Evolutionary conservation across 352 stramenopile species (phyloP), one percentile per base, ranked within the genome.

Genomic region (Phytophthora crassamura): DNA sequence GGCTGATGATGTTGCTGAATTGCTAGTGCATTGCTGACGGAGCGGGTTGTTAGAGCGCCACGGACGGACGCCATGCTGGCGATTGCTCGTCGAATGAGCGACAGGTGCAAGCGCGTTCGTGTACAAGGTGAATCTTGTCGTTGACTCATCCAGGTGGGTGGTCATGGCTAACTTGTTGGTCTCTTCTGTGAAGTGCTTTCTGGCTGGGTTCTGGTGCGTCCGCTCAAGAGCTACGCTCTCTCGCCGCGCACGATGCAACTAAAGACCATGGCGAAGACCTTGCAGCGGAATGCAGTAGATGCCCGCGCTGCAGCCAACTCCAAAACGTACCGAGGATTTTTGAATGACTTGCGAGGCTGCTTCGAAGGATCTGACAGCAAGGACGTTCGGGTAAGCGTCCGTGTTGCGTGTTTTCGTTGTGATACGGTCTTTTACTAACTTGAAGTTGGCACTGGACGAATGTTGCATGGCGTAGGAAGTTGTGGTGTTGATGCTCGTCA

Each of bases 221-320:
- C 75, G 33, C 3, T 78, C 1, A 67, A 82, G 52, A 82, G 74
- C 48, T 87, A 77, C 33, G 20, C 64, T 10, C 59, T 83, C 8
- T 76, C 59, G 6, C 76, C 78, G 2, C 65, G 74, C 10, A 82
- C 74, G 8, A 45, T 82, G 6, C 72, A 80, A 20, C 50, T 85
- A 20, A 60, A 60, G 20, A 35, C 63, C 1, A 59, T 87, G 42
- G 78, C 71, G 12, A 73, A 74, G 32, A 72, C 67, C 2, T 60
- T 87, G 15, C 74, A 85, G 38, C 65, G 67, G 30, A 85, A 84
- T 59, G 68, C 65, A 30, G 49, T 80, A 15, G 72, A 77, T 59
- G 74, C 74, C 38, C 71, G 66, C 33, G 63, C 61, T 22, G 34
- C 60, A 28, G 15, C 53, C 7, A 45, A 72, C 14, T 36, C 46